Percentiles rank a stretch among this genome's conserved stretches.
phyloP scores from a whole-genome alignment of 257 asterid genomes.

The Echites panduratus region DNA sequence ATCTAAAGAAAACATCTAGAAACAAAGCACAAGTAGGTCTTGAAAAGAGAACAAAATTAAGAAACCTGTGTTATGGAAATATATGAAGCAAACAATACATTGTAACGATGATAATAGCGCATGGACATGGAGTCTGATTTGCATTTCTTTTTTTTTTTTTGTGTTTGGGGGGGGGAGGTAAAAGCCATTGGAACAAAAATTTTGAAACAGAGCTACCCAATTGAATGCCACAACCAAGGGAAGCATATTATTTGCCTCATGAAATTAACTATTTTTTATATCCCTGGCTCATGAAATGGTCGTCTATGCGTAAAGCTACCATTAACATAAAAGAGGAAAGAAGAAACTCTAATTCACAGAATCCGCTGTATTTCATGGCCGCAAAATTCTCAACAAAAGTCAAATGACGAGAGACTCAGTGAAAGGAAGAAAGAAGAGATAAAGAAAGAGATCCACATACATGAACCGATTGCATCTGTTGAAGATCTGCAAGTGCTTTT shows the following conservation, averaged over 20 bases:
- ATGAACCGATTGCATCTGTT: constrained; percentile 85
- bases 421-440: neutral
- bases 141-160: too few species aligned
- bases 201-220: neutral
- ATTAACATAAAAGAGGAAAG: neutral
- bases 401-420: neutral
- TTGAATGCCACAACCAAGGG: neutral
- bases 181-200: neutral
- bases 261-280: neutral
- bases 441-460: constrained; percentile 41
- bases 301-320: neutral
- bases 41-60: neutral
- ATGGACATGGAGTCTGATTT: neutral
- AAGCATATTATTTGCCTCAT: neutral
- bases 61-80: neutral
- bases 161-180: too few species aligned
- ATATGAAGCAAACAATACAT: neutral
- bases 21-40: neutral
- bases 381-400: neutral
- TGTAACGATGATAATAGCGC: neutral
- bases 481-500: constrained; percentile 81
- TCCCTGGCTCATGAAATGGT: neutral
- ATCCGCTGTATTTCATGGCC: neutral
- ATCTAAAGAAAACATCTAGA: neutral
- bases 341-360: neutral